These are phyloP conservation scores for Hevea brasiliensis DNA, from an alignment of 345 rosid genomes.

Conservation along the genomic window DNA sequence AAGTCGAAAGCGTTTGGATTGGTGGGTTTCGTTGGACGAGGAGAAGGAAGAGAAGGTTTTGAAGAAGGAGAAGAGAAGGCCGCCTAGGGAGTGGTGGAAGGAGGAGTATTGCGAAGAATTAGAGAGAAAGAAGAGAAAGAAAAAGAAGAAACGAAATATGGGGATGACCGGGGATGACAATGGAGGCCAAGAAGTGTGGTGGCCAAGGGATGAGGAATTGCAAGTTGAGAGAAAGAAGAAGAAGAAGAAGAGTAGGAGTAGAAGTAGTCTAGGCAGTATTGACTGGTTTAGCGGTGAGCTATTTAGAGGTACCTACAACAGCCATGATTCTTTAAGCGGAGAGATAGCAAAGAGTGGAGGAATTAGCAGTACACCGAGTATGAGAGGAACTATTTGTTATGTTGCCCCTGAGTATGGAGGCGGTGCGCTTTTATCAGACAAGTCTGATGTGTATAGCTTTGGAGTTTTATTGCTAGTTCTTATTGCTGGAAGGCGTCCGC, in stretches of 20 bases:
- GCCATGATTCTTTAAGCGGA: conserved; percentile 67
- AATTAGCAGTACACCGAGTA: conserved; percentile 86
- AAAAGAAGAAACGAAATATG: conserved; percentile 42
- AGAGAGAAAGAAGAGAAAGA: conserved; percentile 61
- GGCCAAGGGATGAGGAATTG: conserved; percentile 58
- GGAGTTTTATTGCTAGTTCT: conserved; percentile 76
- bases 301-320: conserved; percentile 49
- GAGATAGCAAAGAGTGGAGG: conserved; percentile 77
- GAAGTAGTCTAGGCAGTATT: conserved; percentile 60
- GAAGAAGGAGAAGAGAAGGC: conserved; percentile 65
- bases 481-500: conserved; percentile 83
- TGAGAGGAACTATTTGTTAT: conserved; percentile 95
- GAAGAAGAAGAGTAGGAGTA: conserved; percentile 51
- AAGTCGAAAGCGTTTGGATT: conserved; percentile 58
- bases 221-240: conserved; percentile 50
- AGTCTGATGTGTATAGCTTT: conserved; percentile 85
- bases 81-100: conserved; percentile 96
- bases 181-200: conserved; percentile 51
- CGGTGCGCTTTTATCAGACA: conserved; percentile 69
- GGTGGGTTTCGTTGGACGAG: conserved; percentile 89
- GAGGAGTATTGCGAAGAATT: conserved; percentile 88
- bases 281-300: conserved; percentile 89
- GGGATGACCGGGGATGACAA: conserved; percentile 37
- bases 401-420: conserved; percentile 90
- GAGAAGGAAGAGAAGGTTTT: conserved; percentile 48